These are phyloP conservation scores for Fraxinus ornus DNA, from an alignment of 305 asterid species.

Conservation along the genomic window DNA sequence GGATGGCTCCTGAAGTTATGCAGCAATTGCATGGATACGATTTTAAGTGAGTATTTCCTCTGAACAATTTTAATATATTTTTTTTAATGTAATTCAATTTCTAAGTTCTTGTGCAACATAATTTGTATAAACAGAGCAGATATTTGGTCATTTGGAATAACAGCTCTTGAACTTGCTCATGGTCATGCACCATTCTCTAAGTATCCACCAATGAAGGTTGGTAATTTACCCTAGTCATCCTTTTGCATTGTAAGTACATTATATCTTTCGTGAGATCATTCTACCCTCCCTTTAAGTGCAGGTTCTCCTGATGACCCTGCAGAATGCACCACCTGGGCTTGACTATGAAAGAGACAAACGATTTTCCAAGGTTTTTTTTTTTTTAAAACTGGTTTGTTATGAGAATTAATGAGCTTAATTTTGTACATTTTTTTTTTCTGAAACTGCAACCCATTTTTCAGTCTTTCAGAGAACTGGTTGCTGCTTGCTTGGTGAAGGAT, in stretches of 20 bases:
- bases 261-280: conserved; percentile 22
- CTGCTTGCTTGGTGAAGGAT: conserved; percentile 95
- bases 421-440: conserved; percentile 27
- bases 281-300: conserved; percentile 38
- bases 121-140: conserved; percentile 80
- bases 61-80: background rate
- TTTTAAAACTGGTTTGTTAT: background rate
- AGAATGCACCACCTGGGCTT: conserved; percentile 97
- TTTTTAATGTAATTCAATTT: background rate
- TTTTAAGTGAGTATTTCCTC: conserved; percentile 48
- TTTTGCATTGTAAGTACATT: conserved; percentile 8
- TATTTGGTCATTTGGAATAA: conserved; percentile 97
- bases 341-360: conserved; percentile 94
- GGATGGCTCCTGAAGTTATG: conserved; percentile 89
- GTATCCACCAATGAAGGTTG: conserved; percentile 98
- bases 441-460: conserved; percentile 33
- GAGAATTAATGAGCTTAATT: conserved; percentile 22
- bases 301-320: conserved; percentile 98
- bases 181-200: conserved; percentile 99
- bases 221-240: conserved; percentile 4
- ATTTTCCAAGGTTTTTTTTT: conserved; percentile 78
- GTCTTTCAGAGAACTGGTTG: conserved; percentile 92
- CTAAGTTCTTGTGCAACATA: conserved; percentile 19
- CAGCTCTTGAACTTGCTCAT: conserved; percentile 99
- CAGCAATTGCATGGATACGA: conserved; percentile 71